These are phyloP conservation scores for Blastocystis sp. DNA, from an alignment of 352 stramenopile genomes.

Conservation along the genomic window DNA sequence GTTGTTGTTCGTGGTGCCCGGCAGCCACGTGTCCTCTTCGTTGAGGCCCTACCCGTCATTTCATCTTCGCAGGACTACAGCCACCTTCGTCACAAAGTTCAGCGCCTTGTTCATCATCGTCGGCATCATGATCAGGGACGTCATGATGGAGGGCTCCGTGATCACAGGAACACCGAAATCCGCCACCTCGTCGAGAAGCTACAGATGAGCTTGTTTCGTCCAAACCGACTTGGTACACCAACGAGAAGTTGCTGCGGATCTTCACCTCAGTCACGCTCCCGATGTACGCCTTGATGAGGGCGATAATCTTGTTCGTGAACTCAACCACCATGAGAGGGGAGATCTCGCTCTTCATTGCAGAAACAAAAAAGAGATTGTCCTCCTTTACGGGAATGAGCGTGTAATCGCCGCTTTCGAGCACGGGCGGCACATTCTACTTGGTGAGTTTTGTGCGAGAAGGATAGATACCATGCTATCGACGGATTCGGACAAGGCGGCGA, in stretches of 20 bases:
- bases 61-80: neutral
- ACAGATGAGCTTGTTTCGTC: neutral
- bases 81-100: constrained; percentile 13
- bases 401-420: constrained; percentile 27
- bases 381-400: constrained; percentile 19
- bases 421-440: constrained; percentile 27
- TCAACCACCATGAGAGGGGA: constrained; percentile 12
- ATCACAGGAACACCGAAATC: constrained; percentile 40
- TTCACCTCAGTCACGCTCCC: constrained; percentile 26
- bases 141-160: constrained; percentile 49
- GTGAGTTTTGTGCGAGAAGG: neutral
- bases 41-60: neutral
- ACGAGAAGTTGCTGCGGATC: constrained; percentile 36
- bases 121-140: constrained; percentile 15
- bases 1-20: constrained; percentile 8
- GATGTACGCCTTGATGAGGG: constrained; percentile 25
- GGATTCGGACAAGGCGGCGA: neutral
- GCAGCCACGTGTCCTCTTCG: constrained; percentile 25
- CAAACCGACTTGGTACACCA: constrained; percentile 10
- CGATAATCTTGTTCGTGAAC: constrained; percentile 16
- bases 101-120: constrained; percentile 16
- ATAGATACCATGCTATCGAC: constrained; percentile 28
- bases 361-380: constrained; percentile 31
- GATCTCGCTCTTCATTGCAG: constrained; percentile 7
- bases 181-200: constrained; percentile 40